Percentiles rank a stretch among this genome's conserved stretches.
Conservation (phyloP, 2,329 filamentous ascomycete species). For the Rhynchosporium secalis region DNA sequence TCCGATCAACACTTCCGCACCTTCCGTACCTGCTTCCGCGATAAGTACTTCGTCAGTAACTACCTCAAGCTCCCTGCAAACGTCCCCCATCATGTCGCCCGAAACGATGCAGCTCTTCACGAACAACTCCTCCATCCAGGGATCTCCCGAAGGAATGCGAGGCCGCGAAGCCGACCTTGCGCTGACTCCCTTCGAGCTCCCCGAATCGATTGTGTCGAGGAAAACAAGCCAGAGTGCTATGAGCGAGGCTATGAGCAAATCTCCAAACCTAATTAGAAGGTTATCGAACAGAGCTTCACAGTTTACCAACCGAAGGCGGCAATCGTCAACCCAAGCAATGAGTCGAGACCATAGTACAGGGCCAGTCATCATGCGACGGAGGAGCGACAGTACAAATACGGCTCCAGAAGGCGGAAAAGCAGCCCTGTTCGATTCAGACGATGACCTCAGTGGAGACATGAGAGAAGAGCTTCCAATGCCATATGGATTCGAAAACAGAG, state of each 20-base stretch:
- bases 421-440: constrained; percentile 55
- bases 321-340: constrained; percentile 73
- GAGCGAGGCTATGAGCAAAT: constrained; percentile 61
- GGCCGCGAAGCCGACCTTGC: constrained; percentile 55
- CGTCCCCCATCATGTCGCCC: constrained; percentile 59
- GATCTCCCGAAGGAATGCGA: constrained; percentile 63
- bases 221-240: constrained; percentile 64
- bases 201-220: constrained; percentile 66
- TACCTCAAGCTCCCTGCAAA: constrained; percentile 53
- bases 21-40: constrained; percentile 52
- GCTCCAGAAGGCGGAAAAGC: constrained; percentile 51
- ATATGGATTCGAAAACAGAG: constrained; percentile 43
- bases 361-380: constrained; percentile 80
- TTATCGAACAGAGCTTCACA: constrained; percentile 79
- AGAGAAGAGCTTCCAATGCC: constrained; percentile 47
- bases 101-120: constrained; percentile 52
- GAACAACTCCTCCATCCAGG: constrained; percentile 63
- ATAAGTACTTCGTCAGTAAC: constrained; percentile 57
- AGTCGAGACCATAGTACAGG: constrained; percentile 87
- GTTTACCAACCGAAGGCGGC: constrained; percentile 66
- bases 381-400: constrained; percentile 85
- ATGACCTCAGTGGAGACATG: constrained; percentile 54
- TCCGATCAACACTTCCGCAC: constrained; percentile 36
- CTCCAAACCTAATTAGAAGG: constrained; percentile 73
- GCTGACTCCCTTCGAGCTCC: constrained; percentile 64